These are phyloP conservation scores for Ogataea corticis DNA, from an alignment of 805 yeast genomes.

Conservation along the genomic window DNA sequence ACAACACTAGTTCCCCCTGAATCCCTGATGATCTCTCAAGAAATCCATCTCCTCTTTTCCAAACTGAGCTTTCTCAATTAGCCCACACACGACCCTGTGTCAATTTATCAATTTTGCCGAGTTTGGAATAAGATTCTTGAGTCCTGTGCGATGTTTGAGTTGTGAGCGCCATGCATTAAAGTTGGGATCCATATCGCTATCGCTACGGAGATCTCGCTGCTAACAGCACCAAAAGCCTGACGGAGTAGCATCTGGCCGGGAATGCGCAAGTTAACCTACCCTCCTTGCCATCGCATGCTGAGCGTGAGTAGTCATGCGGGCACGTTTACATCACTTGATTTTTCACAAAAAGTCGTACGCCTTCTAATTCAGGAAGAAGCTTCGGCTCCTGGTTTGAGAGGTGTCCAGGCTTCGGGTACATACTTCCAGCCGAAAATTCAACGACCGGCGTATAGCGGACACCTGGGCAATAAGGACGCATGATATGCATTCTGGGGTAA, in stretches of 20 bases:
- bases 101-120: too few relatives aligned
- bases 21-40: too few relatives aligned
- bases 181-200: neutral
- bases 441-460: neutral
- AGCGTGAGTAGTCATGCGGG: too few relatives aligned
- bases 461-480: neutral
- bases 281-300: too few relatives aligned
- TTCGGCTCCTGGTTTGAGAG: slow-evolving; percentile 1
- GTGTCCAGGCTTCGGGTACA: neutral
- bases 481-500: neutral
- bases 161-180: neutral
- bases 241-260: too few relatives aligned
- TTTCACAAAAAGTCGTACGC: neutral
- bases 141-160: neutral
- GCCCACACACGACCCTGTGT: too few relatives aligned
- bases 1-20: too few relatives aligned
- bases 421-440: neutral
- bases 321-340: neutral
- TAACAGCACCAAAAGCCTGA: neutral
- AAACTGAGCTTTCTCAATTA: too few relatives aligned
- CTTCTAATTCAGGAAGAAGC: neutral
- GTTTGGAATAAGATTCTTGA: too few relatives aligned
- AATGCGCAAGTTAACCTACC: too few relatives aligned
- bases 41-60: too few relatives aligned
- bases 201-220: neutral